These are phyloP conservation scores for Phytopythium helicoides DNA, from an alignment of 352 stramenopile genomes.

Conservation along the genomic window DNA sequence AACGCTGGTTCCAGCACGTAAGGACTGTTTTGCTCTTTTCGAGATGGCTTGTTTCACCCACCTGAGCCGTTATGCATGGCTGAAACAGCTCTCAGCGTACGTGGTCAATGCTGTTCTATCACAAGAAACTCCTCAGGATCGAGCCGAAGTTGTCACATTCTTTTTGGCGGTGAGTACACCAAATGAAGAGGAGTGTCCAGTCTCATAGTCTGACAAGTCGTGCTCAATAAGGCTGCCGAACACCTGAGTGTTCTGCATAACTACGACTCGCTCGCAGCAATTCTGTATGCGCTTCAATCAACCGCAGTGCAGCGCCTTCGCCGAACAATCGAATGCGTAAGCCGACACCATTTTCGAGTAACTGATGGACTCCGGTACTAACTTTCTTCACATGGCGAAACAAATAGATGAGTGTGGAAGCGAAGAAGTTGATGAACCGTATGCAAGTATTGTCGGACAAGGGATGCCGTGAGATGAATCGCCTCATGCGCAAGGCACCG, in stretches of 20 bases:
- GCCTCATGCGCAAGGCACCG: slow-evolving; percentile 66
- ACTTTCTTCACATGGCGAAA: too few relatives aligned
- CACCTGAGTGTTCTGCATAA: slow-evolving; percentile 73
- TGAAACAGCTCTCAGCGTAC: slow-evolving; percentile 72
- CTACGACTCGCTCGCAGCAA: slow-evolving; percentile 79
- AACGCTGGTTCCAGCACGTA: slow-evolving; percentile 87
- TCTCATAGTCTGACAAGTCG: not conserved
- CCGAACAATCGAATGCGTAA: slow-evolving; percentile 72
- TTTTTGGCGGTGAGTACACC: slow-evolving; percentile 68
- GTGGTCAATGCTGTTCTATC: slow-evolving; percentile 80
- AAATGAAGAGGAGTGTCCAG: not conserved
- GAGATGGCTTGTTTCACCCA: too few relatives aligned
- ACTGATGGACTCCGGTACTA: too few relatives aligned
- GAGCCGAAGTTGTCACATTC: slow-evolving; percentile 72
- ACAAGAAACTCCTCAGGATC: slow-evolving; percentile 61
- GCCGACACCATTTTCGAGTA: too few relatives aligned
- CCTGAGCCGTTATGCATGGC: too few relatives aligned
- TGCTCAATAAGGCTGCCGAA: slow-evolving; percentile 49
- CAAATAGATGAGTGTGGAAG: slow-evolving; percentile 45
- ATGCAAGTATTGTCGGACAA: slow-evolving; percentile 83
- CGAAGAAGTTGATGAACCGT: slow-evolving; percentile 72
- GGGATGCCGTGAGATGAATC: slow-evolving; percentile 83
- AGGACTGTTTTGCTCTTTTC: slow-evolving; percentile 7
- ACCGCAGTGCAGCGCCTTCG: slow-evolving; percentile 82
- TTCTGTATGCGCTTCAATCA: slow-evolving; percentile 84